phyloP scores from a whole-genome alignment of 345 rosid species.

The Euphorbia peplus region DNA sequence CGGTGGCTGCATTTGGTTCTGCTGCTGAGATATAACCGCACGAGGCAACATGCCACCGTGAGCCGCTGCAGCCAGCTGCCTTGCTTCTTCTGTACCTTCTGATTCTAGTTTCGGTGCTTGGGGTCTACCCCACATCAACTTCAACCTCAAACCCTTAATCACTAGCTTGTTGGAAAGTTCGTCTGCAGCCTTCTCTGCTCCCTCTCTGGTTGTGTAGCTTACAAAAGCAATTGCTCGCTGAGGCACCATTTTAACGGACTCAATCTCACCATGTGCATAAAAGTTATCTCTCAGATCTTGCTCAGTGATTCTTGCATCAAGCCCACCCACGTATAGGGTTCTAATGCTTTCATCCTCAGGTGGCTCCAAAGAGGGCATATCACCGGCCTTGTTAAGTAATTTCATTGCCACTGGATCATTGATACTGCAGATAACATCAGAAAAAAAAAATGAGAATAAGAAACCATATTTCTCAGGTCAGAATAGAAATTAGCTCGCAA shows the following conservation, averaged over 20 bases:
- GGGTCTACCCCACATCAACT: conserved; percentile 95
- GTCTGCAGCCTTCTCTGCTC: conserved; percentile 92
- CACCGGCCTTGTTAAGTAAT: conserved; percentile 92
- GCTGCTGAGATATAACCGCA: conserved; percentile 86
- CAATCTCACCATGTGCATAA: conserved; percentile 90
- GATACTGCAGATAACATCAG: conserved; percentile 44
- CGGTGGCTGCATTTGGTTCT: conserved; percentile 47
- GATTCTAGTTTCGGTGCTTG: conserved; percentile 73
- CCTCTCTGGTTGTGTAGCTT: conserved; percentile 91
- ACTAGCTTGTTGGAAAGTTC: conserved; percentile 88
- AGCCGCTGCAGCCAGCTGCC: conserved; percentile 62
- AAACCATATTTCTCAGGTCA: background rate
- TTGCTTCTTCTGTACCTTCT: conserved; percentile 63
- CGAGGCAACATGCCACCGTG: conserved; percentile 85
- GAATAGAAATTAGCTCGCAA: background rate
- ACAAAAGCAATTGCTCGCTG: conserved; percentile 92
- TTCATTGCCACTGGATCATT: conserved; percentile 94
- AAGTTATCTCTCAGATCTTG: conserved; percentile 88
- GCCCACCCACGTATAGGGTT: conserved; percentile 90
- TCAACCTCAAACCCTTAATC: conserved; percentile 82
- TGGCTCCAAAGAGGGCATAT: conserved; percentile 88
- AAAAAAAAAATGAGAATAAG: background rate
- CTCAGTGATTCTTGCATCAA: conserved; percentile 75
- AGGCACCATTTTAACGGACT: conserved; percentile 76
- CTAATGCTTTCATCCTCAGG: conserved; percentile 89